Evolutionary conservation across 805 yeast species (phyloP).

Genomic region (Phaffomyces thermotolerans): DNA sequence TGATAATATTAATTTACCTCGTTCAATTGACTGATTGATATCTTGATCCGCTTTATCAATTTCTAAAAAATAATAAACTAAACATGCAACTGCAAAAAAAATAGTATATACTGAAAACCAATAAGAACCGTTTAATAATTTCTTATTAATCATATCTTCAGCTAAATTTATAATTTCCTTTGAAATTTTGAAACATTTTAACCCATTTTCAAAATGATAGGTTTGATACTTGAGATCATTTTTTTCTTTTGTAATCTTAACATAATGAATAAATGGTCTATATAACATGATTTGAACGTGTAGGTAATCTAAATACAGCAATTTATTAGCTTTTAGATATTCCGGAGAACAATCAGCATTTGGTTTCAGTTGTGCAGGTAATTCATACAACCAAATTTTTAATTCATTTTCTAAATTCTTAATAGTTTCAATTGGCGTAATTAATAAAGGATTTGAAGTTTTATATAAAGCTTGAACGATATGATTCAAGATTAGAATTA

Average conservation of each 20-base stretch:
- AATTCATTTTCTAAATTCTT: slow-evolving; percentile 64
- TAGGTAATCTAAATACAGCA: slow-evolving; percentile 64
- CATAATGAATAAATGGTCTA: slow-evolving; percentile 77
- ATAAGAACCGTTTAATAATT: slow-evolving; percentile 76
- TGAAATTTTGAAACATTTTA: slow-evolving; percentile 80
- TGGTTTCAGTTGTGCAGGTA: slow-evolving; percentile 71
- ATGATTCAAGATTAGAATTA: slow-evolving; percentile 62
- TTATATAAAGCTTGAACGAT: slow-evolving; percentile 74
- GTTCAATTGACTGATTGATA: slow-evolving; percentile 65
- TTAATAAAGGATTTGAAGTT: slow-evolving; percentile 21
- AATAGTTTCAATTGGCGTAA: slow-evolving; percentile 39
- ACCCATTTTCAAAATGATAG: slow-evolving; percentile 60
- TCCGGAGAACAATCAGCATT: slow-evolving; percentile 29
- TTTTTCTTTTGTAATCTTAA: slow-evolving; percentile 27
- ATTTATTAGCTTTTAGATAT: slow-evolving; percentile 67
- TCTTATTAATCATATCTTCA: slow-evolving; percentile 66
- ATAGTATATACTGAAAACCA: slow-evolving; percentile 94
- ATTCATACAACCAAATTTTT: slow-evolving; percentile 61
- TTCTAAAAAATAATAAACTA: slow-evolving; percentile 57
- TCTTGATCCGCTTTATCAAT: slow-evolving; percentile 40
- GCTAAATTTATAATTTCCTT: slow-evolving; percentile 75
- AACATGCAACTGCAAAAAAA: slow-evolving; percentile 86
- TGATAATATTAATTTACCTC: slow-evolving; percentile 67
- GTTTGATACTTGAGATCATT: slow-evolving; percentile 39
- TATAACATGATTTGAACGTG: slow-evolving; percentile 82